Conservation (phyloP, 2,329 filamentous ascomycete genomes). For the Ascochyta lentis region DNA sequence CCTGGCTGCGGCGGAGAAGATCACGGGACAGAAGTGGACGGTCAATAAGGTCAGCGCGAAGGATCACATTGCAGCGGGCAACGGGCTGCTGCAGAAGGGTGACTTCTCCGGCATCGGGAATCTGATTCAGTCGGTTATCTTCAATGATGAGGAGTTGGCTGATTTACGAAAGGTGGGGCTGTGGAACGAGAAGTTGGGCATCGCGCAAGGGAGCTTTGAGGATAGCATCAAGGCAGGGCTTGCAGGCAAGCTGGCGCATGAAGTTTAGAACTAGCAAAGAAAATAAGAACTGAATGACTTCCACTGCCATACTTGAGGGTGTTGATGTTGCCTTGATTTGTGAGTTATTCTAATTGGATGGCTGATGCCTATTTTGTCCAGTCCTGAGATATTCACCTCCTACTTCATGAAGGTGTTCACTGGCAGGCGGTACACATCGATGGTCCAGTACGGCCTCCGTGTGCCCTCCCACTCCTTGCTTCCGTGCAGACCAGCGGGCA, state of each 20-base stretch:
- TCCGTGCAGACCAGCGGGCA: conserved; percentile 42
- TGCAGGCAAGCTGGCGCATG: conserved; percentile 12
- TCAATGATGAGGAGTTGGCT: conserved; percentile 27
- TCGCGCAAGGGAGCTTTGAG: conserved; percentile 51
- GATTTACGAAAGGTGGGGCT: conserved; percentile 32
- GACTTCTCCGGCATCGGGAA: conserved; percentile 37
- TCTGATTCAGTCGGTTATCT: conserved; percentile 30
- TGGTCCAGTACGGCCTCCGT: conserved; percentile 47
- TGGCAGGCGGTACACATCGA: conserved; percentile 45
- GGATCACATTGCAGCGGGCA: conserved; percentile 38
- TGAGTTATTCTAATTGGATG: background rate
- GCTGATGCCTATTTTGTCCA: background rate
- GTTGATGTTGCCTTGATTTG: background rate
- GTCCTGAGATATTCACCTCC: background rate
- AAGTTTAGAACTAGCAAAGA: background rate
- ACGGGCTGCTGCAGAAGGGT: conserved; percentile 46
- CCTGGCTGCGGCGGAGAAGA: conserved; percentile 59
- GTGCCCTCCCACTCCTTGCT: conserved; percentile 47
- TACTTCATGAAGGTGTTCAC: conserved; percentile 47
- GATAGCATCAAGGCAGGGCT: conserved; percentile 43
- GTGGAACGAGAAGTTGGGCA: conserved; percentile 53
- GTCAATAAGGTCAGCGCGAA: conserved; percentile 51
- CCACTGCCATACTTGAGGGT: background rate
- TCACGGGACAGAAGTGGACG: conserved; percentile 59
- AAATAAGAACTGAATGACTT: background rate